Base-by-base conservation (phyloP, 805 yeast genomes). In the Metschnikowia koreensis region DNA sequence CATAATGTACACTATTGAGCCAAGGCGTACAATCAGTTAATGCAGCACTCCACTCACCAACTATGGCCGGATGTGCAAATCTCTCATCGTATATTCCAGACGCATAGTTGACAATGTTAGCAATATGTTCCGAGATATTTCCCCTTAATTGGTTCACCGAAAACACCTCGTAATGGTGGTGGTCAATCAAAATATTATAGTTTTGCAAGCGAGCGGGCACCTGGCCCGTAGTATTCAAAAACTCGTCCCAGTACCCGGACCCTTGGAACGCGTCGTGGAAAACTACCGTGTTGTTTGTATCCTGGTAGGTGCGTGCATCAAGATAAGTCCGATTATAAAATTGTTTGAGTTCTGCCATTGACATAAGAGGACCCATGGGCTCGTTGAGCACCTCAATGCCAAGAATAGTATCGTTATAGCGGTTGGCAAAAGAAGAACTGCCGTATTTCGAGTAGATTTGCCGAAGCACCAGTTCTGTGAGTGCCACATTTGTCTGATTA, bases 1-100 rank as follows among this genome's bases (percentile, higher is more conserved):
- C 60, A 16, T 39, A 47, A 5, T 34, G 49, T 3, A 57, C 55
- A 31, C 53, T 46, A 27, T 57, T 57, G 3, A 57, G 38, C 56
- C 56, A 57, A 1, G 57, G 60, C 62, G 66, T 7, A 86, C 89
- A 41, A 52, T 63, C 52, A 45, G 64, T 63, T 52, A 62, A 36
- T 44, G 65, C 51, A 17, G 83, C 96, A 26, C 89, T 76, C 89
- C 93, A 92, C 73, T 91, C 97, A 55, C 97, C 97, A 43, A 82
- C 79, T 33, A 91, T 76, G 48, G 80, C 79, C 89, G 93, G 87
- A 67, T 87, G 89, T 60, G 75, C 68, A 66, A 87, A 90, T 39
- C 71, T 63, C 34, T 68, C 57, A 38, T 71, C 36, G 45, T 60
- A 16, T 64, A 57, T 53, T 12, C 57, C 52, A 13, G 67, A 45